Conservation (phyloP, 176 grass and related monocot species). For the Musa beccarii region DNA sequence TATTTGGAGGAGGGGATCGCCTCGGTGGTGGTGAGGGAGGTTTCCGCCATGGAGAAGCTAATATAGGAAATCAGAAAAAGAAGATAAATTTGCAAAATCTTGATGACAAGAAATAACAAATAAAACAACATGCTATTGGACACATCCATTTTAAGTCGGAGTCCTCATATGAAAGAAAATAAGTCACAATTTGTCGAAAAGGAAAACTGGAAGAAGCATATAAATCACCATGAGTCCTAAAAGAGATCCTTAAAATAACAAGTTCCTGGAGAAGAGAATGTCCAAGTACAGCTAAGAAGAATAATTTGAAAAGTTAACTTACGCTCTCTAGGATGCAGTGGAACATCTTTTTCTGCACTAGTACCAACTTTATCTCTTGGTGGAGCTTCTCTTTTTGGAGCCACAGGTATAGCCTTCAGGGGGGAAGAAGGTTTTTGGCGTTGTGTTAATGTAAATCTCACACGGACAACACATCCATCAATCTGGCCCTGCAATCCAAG, state of each 20-base stretch:
- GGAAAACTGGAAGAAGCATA: too few relatives aligned
- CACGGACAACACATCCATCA: constrained; percentile 80
- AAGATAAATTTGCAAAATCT: background rate
- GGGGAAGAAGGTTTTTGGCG: constrained; percentile 69
- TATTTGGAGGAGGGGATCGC: constrained; percentile 48
- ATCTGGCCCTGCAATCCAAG: constrained; percentile 67
- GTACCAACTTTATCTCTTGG: constrained; percentile 64
- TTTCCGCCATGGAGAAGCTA: constrained; percentile 71
- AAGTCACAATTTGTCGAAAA: background rate
- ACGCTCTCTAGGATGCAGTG: constrained; percentile 45
- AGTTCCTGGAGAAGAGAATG: background rate
- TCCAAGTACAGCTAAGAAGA: too few relatives aligned
- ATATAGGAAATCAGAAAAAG: background rate
- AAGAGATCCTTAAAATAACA: too few relatives aligned
- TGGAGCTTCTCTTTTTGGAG: constrained; percentile 63
- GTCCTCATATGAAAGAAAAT: background rate
- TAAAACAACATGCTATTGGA: background rate
- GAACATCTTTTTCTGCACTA: constrained; percentile 67
- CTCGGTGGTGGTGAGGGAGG: constrained; percentile 54
- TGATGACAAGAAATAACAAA: constrained; percentile 12
- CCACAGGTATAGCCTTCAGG: constrained; percentile 35
- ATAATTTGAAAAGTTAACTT: constrained; percentile 20
- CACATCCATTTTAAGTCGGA: background rate
- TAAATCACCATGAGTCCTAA: too few relatives aligned
- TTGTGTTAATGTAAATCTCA: constrained; percentile 77